These are phyloP conservation scores for Trametes villosa DNA, from an alignment of 768 basidiomycete genomes.

Conservation along the genomic window DNA sequence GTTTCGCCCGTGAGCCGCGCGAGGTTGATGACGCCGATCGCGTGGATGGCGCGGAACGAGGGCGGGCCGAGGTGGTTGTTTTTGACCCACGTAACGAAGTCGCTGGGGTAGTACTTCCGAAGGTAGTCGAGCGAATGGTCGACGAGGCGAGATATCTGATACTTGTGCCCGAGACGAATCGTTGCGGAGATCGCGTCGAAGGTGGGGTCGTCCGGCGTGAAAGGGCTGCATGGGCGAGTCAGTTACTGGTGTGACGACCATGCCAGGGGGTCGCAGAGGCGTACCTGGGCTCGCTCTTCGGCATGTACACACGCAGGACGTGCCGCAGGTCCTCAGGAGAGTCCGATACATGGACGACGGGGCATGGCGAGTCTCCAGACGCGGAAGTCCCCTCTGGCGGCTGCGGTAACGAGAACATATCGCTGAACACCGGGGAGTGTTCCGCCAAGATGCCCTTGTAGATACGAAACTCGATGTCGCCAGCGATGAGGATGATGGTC, in stretches of 20 bases:
- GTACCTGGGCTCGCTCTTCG: background rate
- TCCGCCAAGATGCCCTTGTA: constrained; percentile 8
- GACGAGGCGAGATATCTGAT: constrained; percentile 11
- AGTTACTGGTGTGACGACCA: too few species aligned
- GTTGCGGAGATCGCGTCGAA: background rate
- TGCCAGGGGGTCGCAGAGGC: too few species aligned
- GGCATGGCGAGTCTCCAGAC: too few species aligned
- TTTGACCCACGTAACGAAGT: constrained; percentile 5
- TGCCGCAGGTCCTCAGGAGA: background rate
- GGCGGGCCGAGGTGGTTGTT: background rate
- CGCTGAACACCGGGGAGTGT: constrained; percentile 13
- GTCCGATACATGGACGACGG: background rate
- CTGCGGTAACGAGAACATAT: constrained; percentile 13
- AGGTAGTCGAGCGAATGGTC: constrained; percentile 5
- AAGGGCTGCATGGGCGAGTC: too few species aligned
- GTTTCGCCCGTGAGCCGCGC: constrained; percentile 8
- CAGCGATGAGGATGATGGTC: constrained; percentile 12
- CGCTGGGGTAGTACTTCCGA: background rate
- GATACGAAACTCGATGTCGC: constrained; percentile 3
- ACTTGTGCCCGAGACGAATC: constrained; percentile 20
- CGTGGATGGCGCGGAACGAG: background rate
- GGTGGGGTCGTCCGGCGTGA: too few species aligned
- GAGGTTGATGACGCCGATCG: constrained; percentile 17
- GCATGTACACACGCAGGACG: background rate
- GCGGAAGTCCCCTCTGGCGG: background rate